phyloP scores from a whole-genome alignment of 2,329 filamentous ascomycete genomes.

The Salinomyces thailandicus region DNA sequence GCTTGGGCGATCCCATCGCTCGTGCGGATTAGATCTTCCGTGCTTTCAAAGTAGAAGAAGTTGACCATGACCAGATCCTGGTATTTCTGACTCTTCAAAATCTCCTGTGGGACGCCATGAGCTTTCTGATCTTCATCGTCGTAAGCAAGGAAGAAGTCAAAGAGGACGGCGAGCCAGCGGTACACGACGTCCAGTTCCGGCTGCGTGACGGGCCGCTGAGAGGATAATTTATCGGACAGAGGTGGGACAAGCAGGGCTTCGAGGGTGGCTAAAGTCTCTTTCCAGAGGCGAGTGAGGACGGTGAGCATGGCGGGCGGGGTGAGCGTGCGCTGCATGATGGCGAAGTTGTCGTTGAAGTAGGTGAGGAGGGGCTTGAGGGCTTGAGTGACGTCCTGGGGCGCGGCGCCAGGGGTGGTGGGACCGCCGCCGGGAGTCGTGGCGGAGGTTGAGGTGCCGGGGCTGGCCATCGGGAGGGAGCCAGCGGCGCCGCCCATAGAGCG shows the following conservation, averaged over 20 bases:
- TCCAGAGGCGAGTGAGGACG: constrained; percentile 97
- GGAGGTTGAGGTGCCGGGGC: not conserved
- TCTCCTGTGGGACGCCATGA: constrained; percentile 77
- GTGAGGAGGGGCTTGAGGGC: constrained; percentile 75
- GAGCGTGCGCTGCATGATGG: constrained; percentile 94
- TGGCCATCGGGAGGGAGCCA: not conserved
- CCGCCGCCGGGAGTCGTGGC: too few species aligned
- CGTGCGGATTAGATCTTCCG: constrained; percentile 83
- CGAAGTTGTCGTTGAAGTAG: constrained; percentile 98
- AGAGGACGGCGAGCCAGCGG: constrained; percentile 76
- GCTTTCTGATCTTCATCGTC: constrained; percentile 76
- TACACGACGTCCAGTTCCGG: constrained; percentile 92
- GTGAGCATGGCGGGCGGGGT: constrained; percentile 95
- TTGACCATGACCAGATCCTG: constrained; percentile 92
- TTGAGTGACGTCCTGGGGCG: constrained; percentile 57
- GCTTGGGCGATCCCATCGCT: constrained; percentile 91
- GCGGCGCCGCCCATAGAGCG: constrained; percentile 16
- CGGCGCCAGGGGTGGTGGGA: not conserved
- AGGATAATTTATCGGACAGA: constrained; percentile 84
- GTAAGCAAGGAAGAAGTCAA: constrained; percentile 88
- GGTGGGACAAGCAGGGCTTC: constrained; percentile 86
- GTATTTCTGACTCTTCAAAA: constrained; percentile 95
- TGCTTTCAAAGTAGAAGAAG: constrained; percentile 96
- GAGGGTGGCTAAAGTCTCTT: constrained; percentile 87
- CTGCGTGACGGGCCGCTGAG: constrained; percentile 70